Evolutionary conservation across 192 early-diverging fungal genomes (phyloP), one percentile per base, ranked within the genome.

Genomic region (Coemansia sp.): DNA sequence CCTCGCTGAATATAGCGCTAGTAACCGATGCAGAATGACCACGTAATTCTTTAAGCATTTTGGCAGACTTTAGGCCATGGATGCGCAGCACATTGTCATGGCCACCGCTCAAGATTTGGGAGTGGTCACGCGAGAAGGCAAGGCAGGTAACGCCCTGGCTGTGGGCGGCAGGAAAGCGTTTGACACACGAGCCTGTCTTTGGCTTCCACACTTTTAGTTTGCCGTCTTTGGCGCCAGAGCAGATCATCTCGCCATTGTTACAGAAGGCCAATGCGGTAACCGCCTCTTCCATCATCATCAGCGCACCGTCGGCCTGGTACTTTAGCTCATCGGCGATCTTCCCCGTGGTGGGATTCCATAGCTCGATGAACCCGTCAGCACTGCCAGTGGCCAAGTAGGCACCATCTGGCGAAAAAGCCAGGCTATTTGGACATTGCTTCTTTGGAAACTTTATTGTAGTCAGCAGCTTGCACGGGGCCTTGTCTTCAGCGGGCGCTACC

Each of bases 11-110:
- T 5, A 86, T 53, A 0, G 86, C 92, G 51, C 84, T 80, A 72
- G 96, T 98, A 39, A 97, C 88, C 65, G 88, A 93, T 1, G 93
- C 93, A 2, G 89, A 84, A 65, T 99, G 97, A 0, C 97, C 97
- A 17, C 91, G 86, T 60, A 94, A 93, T 63, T 97, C 93, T 55
- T 94, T 92, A 4, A 97, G 73, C 66, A 88, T 88, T 51, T 95
- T 96, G 9, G 95, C 95, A 0, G 92, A 94, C 73, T 96, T 95
- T 14, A 97, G 69, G 12, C 95, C 96, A 71, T 96, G 94, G 21
- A 98, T 73, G 25, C 90, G 82, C 11, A 95, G 59, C 11, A 87
- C 89, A 24, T 83, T 76, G 67, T 96, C 95, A 67, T 91, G 91
- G 3, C 92, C 89, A 2, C 86, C 74, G 60, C 88, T 93, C 2